phyloP scores from a whole-genome alignment of 345 rosid genomes.

The Capsella bursapastoris region DNA sequence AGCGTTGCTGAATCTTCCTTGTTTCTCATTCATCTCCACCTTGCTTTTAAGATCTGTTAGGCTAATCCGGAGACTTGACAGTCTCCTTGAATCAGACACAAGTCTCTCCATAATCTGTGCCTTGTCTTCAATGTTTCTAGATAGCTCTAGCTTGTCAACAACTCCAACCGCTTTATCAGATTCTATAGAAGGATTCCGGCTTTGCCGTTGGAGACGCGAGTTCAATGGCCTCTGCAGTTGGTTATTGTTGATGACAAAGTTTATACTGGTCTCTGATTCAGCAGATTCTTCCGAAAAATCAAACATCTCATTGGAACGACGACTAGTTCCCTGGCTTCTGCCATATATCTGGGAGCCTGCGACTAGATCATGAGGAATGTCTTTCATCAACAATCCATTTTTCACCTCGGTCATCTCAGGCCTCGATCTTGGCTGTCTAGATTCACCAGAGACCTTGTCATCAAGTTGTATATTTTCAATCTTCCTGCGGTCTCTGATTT shows the following conservation, averaged over 20 bases:
- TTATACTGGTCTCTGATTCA: constrained; percentile 46
- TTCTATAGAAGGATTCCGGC: constrained; percentile 50
- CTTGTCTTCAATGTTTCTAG: constrained; percentile 51
- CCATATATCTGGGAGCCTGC: constrained; percentile 53
- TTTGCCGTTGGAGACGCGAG: constrained; percentile 18
- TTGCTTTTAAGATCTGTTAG: constrained; percentile 67
- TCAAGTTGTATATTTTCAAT: constrained; percentile 43
- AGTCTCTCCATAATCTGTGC: constrained; percentile 73
- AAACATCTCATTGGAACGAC: constrained; percentile 49
- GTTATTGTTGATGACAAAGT: constrained; percentile 18
- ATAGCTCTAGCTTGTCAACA: constrained; percentile 67
- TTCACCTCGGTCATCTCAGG: constrained; percentile 48
- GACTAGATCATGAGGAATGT: constrained; percentile 68
- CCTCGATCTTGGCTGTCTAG: constrained; percentile 45
- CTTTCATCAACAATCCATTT: constrained; percentile 57
- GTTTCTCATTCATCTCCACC: constrained; percentile 63
- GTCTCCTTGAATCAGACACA: constrained; percentile 69
- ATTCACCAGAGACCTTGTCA: constrained; percentile 46
- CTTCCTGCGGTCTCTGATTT: constrained; percentile 36
- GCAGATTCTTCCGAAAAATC: constrained; percentile 61
- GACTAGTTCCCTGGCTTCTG: constrained; percentile 51
- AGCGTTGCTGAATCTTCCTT: constrained; percentile 51
- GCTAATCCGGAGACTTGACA: constrained; percentile 60
- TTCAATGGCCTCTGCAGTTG: constrained; percentile 10
- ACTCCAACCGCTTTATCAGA: constrained; percentile 64